Percentiles rank a stretch among this genome's conserved stretches.
Conservation (phyloP, 2,329 filamentous ascomycete genomes). For the Pestalotiopsis sp. region DNA sequence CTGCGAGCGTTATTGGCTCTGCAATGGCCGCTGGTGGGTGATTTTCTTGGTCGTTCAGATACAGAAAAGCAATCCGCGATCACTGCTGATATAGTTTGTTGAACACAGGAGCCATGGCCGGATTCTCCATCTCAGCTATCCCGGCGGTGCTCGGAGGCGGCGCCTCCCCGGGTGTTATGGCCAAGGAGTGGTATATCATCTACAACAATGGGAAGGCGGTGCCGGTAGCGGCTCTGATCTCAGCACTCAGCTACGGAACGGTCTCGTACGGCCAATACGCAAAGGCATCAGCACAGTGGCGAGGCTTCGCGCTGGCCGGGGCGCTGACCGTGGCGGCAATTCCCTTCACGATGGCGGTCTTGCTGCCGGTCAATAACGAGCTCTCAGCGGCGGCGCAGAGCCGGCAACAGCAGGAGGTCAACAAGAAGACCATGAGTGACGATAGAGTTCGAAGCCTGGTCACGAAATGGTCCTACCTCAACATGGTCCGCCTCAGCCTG, state of each 20-base stretch:
- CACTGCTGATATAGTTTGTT: background rate
- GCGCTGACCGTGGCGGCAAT: constrained; percentile 20
- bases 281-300: constrained; percentile 24
- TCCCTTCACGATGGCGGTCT: constrained; percentile 24
- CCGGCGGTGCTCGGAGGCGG: constrained; percentile 22
- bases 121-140: constrained; percentile 20
- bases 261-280: constrained; percentile 22
- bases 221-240: constrained; percentile 19
- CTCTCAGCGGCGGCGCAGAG: constrained; percentile 20
- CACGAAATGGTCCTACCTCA: constrained; percentile 30
- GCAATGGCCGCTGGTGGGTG: constrained; percentile 15
- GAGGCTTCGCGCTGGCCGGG: constrained; percentile 26
- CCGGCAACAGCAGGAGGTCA: constrained; percentile 4
- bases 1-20: constrained; percentile 14
- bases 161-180: constrained; percentile 22
- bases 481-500: constrained; percentile 26
- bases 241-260: constrained; percentile 22
- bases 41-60: background rate
- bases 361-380: constrained; percentile 21
- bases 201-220: constrained; percentile 22
- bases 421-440: constrained; percentile 23
- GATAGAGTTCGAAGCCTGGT: constrained; percentile 27
- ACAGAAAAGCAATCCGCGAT: background rate
- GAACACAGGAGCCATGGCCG: constrained; percentile 20
- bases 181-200: constrained; percentile 25